Conservation (phyloP, 1,139 yeast genomes). For the Blastobotrys buckinghamii region DNA sequence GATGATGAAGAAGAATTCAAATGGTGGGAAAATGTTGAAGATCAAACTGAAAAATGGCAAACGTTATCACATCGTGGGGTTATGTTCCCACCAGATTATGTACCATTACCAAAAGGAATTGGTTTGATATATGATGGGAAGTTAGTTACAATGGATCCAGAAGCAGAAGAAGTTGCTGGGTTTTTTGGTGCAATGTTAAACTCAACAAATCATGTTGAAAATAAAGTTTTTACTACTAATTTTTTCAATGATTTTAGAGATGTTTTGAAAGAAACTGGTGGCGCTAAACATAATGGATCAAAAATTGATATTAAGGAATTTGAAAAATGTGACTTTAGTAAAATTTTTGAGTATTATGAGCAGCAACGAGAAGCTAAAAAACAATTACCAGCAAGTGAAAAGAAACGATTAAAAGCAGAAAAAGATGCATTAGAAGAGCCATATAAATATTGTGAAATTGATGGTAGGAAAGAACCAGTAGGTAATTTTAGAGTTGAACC, state of each 20-base stretch:
- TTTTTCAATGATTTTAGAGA: slow-evolving; percentile 72
- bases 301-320: slow-evolving; percentile 51
- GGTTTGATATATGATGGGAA: slow-evolving; percentile 70
- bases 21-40: slow-evolving; percentile 83
- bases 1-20: slow-evolving; percentile 61
- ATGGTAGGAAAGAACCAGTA: slow-evolving; percentile 86
- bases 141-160: slow-evolving; percentile 65
- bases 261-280: slow-evolving; percentile 66
- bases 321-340: slow-evolving; percentile 68
- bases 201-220: slow-evolving; percentile 73
- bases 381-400: slow-evolving; percentile 59
- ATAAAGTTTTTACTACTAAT: slow-evolving; percentile 79
- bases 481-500: slow-evolving; percentile 95
- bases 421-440: slow-evolving; percentile 75
- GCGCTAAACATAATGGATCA: slow-evolving; percentile 39
- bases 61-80: slow-evolving; percentile 86
- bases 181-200: slow-evolving; percentile 86
- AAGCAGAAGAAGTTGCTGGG: slow-evolving; percentile 96
- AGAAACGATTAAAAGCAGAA: slow-evolving; percentile 64
- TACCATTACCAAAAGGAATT: slow-evolving; percentile 75
- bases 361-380: slow-evolving; percentile 67
- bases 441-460: slow-evolving; percentile 69
- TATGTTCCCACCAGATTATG: slow-evolving; percentile 86
- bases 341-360: slow-evolving; percentile 71
- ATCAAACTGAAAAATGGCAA: slow-evolving; percentile 79